phyloP scores from a whole-genome alignment of 495 filamentous ascomycete species.

The Podospora australis region DNA sequence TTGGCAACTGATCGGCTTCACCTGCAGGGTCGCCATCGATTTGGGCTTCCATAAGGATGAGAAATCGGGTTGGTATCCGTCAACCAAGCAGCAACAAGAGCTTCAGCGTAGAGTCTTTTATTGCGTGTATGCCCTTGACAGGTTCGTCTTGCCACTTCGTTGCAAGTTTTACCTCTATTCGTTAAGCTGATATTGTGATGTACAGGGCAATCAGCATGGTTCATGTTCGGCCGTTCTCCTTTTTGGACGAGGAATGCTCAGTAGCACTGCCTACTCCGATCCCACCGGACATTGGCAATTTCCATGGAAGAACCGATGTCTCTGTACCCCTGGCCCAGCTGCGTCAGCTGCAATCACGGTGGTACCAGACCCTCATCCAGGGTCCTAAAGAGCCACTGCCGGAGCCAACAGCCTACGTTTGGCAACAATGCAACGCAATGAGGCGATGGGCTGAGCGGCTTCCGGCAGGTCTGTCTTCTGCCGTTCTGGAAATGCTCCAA shows the following conservation, averaged over 20 bases:
- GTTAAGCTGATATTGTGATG: background rate
- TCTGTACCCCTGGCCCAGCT: slow-evolving; percentile 65
- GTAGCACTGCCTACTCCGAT: slow-evolving; percentile 61
- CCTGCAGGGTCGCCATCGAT: slow-evolving; percentile 76
- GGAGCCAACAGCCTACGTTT: slow-evolving; percentile 52
- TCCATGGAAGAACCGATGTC: slow-evolving; percentile 40
- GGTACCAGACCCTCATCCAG: slow-evolving; percentile 78
- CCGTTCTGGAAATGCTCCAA: slow-evolving; percentile 63
- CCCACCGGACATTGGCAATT: too few species aligned
- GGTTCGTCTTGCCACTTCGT: slow-evolving; percentile 49
- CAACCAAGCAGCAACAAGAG: slow-evolving; percentile 57
- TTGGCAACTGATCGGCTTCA: slow-evolving; percentile 86
- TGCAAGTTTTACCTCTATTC: too few species aligned
- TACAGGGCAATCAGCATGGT: slow-evolving; percentile 72
- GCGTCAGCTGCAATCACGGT: slow-evolving; percentile 68
- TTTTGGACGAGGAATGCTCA: slow-evolving; percentile 79
- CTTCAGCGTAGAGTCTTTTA: slow-evolving; percentile 74
- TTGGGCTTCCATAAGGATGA: slow-evolving; percentile 83
- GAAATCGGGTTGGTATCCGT: slow-evolving; percentile 54
- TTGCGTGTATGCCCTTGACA: slow-evolving; percentile 79
- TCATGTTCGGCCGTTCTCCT: slow-evolving; percentile 75
- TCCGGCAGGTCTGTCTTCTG: slow-evolving; percentile 49
- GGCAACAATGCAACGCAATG: slow-evolving; percentile 57
- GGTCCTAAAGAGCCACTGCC: slow-evolving; percentile 53
- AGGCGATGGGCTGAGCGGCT: slow-evolving; percentile 59